Base-by-base conservation (phyloP, 257 asterid genomes). In the Craterostigma plantagineum region DNA sequence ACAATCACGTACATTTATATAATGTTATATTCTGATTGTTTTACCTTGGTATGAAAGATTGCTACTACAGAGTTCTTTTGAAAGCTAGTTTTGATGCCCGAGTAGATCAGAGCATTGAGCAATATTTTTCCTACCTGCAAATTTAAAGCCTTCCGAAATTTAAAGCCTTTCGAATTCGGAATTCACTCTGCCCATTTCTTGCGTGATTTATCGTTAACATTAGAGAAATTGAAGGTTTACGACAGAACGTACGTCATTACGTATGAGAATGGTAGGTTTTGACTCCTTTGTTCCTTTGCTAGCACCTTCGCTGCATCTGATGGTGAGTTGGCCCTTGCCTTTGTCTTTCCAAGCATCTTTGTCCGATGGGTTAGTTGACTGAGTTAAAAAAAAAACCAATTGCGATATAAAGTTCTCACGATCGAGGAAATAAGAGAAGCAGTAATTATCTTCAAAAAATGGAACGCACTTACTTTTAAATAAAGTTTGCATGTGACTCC, bases 401-500 rank as follows among this genome's bases (percentile, higher is more conserved):
- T n/a, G n/a, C n/a, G n/a, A n/a, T n/a, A n/a, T n/a, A n/a, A n/a
- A n/a, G n/a, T n/a, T n/a, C n/a, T n/a, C n/a, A n/a, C n/a, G n/a
- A n/a, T n/a, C n/a, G n/a, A n/a, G n/a, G n/a, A n/a, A n/a, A n/a
- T n/a, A n/a, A n/a, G n/a, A n/a, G n/a, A n/a, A n/a, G n/a, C n/a
- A n/a, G n/a, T n/a, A n/a, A n/a, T n/a, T n/a, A n/a, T n/a, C n/a
- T 37, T 34, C 48, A 40, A 16, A n/a, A 11, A 7, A 1, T 14
- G 3, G 45, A 40, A 42, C 36, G 12, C 30, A 52, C 63, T 56
- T 60, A 77, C 99, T 95, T 83, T 90, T 36, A 83, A 70, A 51
- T 74, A 79, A 60, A 90, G 84, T 63, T 79, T 83, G 67, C 99
- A 90, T 73, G 76, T 83, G 63, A 83, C 94, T 71, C 83, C 95